phyloP scores from a whole-genome alignment of 129 eudicot species.

The Tagetes erecta region DNA sequence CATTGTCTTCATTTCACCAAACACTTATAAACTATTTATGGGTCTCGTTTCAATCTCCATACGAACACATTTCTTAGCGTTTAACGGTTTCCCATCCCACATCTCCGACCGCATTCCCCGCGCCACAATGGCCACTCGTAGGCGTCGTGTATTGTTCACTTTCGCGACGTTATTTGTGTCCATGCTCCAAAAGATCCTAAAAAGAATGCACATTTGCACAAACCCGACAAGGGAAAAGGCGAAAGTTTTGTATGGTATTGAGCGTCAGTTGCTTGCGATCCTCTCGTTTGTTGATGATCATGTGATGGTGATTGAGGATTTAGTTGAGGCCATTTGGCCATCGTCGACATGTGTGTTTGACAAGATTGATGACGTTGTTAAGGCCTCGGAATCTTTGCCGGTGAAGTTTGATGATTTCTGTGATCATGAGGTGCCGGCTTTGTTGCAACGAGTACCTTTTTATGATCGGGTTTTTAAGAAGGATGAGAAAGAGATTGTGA shows the following conservation, averaged over 20 bases:
- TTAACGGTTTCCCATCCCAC: conserved; percentile 22
- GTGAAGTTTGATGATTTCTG: conserved; percentile 40
- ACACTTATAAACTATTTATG: conserved; percentile 19
- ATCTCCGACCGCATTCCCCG: conserved; percentile 8
- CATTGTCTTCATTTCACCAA: conserved; percentile 26
- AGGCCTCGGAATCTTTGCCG: conserved; percentile 45
- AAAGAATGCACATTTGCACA: conserved; percentile 30
- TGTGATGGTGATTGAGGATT: conserved; percentile 42
- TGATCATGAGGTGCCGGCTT: conserved; percentile 31
- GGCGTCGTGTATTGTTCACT: conserved; percentile 54
- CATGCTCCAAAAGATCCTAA: conserved; percentile 29
- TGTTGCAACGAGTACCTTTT: conserved; percentile 43
- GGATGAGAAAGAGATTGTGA: conserved; percentile 51
- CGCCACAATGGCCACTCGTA: conserved; percentile 23
- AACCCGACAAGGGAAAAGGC: conserved; percentile 41
- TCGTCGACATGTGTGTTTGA: conserved; percentile 43
- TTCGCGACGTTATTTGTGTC: conserved; percentile 41
- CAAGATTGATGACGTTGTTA: conserved; percentile 41
- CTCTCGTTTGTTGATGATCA: conserved; percentile 56
- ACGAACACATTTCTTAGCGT: conserved; percentile 41
- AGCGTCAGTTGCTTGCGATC: conserved; percentile 41
- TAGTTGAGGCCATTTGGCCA: conserved; percentile 47
- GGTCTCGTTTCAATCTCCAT: conserved; percentile 37
- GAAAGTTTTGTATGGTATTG: conserved; percentile 29
- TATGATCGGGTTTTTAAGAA: conserved; percentile 48